A percentile compares a stretch with the other conserved stretches of the same genome.
Conservation (phyloP, 805 yeast genomes). For the Metschnikowia santaceciliae region DNA sequence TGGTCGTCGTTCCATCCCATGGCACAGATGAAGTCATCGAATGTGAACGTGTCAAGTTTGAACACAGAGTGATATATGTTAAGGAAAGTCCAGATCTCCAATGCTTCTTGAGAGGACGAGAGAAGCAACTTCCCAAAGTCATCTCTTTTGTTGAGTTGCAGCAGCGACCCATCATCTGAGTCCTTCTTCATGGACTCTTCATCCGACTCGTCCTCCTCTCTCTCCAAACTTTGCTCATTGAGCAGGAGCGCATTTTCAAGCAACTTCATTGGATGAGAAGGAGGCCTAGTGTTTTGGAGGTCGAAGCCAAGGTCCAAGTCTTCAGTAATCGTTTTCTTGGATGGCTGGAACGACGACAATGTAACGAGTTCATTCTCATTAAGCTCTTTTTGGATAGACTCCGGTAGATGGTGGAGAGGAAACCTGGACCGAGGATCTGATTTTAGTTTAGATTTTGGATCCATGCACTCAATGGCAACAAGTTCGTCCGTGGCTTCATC, state of each 20-base stretch:
- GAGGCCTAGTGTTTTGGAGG: conserved; percentile 15
- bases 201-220: conserved; percentile 7
- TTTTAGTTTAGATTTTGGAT: conserved; percentile 7
- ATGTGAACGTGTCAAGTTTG: conserved; percentile 66
- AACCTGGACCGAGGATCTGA: conserved; percentile 14
- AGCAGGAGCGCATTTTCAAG: conserved; percentile 15
- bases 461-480: neutral
- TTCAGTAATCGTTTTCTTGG: conserved; percentile 17
- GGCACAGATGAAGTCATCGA: conserved; percentile 69
- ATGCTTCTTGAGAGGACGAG: conserved; percentile 36
- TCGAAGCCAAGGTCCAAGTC: conserved; percentile 17
- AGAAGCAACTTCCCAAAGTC: conserved; percentile 3
- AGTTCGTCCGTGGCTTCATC: conserved; percentile 3
- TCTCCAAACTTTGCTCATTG: conserved; percentile 7
- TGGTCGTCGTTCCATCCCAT: conserved; percentile 44
- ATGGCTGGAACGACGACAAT: conserved; percentile 15
- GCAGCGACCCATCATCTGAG: neutral
- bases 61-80: conserved; percentile 66
- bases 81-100: conserved; percentile 73
- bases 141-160: neutral
- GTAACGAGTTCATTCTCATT: conserved; percentile 11
- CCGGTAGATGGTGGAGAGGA: conserved; percentile 17
- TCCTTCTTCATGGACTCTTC: conserved; percentile 3
- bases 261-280: conserved; percentile 9
- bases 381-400: conserved; percentile 13